Percentiles rank a stretch among this genome's conserved stretches.
Evolutionary conservation across 768 basidiomycete genomes (phyloP).

Genomic region (Naematelia encephala): DNA sequence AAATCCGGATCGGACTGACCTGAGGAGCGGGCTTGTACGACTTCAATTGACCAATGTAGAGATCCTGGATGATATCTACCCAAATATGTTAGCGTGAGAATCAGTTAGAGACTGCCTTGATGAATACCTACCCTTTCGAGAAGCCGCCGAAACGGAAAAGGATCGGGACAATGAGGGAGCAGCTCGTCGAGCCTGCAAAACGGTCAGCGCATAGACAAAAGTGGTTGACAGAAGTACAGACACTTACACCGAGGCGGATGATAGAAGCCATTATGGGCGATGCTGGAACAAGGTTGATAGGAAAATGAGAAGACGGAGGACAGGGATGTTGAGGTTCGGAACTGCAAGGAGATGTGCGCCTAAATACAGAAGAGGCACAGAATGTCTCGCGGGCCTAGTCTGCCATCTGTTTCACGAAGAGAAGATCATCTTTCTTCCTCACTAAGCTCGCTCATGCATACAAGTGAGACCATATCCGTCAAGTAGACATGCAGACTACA

Average conservation of each 20-base stretch:
- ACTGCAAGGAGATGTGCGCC: neutral
- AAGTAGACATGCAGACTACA: too few relatives aligned
- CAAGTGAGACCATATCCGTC: too few relatives aligned
- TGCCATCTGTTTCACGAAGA: neutral
- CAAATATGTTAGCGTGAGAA: neutral
- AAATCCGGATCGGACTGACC: constrained; percentile 56
- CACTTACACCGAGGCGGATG: constrained; percentile 38
- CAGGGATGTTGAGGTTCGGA: neutral
- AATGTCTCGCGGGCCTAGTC: too few relatives aligned
- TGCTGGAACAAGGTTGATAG: neutral
- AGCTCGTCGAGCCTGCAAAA: constrained; percentile 32
- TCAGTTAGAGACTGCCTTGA: neutral
- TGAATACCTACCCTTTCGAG: constrained; percentile 50
- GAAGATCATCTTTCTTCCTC: neutral
- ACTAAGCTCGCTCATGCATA: neutral
- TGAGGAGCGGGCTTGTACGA: constrained; percentile 72
- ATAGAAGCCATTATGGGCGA: constrained; percentile 35
- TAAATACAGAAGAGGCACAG: neutral
- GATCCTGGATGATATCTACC: constrained; percentile 84
- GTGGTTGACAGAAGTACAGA: neutral
- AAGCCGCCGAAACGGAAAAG: constrained; percentile 48
- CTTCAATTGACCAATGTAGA: constrained; percentile 87
- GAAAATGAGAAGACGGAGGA: constrained; percentile 1
- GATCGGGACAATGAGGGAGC: constrained; percentile 43
- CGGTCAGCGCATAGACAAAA: neutral